phyloP scores from a whole-genome alignment of 1,284 basidiomycete species.

The Wolfiporia cocos region DNA sequence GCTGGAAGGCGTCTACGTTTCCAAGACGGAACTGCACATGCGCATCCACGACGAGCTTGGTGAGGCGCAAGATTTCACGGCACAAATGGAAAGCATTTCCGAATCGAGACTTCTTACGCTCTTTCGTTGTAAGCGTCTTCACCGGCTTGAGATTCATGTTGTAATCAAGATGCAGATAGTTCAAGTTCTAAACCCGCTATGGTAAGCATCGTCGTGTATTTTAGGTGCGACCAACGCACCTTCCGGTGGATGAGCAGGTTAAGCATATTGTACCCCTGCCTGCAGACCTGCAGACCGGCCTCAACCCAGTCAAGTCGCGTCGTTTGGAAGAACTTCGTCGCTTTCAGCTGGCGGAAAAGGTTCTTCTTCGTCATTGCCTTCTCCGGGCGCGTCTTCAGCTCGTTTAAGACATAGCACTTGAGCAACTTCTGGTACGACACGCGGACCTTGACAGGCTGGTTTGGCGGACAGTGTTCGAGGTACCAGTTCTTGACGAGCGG shows the following conservation, averaged over 20 bases:
- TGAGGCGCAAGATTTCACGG: conserved; percentile 95
- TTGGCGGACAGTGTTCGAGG: conserved; percentile 95
- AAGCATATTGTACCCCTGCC: conserved; percentile 99
- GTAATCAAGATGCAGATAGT: conserved; percentile 91
- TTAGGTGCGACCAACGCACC: conserved; percentile 31
- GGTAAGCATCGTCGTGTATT: background rate
- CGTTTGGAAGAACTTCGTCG: conserved; percentile 99
- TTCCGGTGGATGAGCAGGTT: conserved; percentile 99
- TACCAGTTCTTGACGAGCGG: conserved; percentile 98
- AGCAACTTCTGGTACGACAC: conserved; percentile 99
- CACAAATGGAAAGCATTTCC: conserved; percentile 99
- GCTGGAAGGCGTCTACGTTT: conserved; percentile 98
- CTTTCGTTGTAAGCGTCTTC: conserved; percentile 98
- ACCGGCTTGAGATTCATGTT: conserved; percentile 97
- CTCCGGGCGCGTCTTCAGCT: conserved; percentile 82
- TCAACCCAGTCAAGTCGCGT: conserved; percentile 99
- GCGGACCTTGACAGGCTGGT: conserved; percentile 95
- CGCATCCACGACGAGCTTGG: conserved; percentile 97
- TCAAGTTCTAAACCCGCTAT: conserved; percentile 67
- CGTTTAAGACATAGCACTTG: conserved; percentile 95
- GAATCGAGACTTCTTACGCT: conserved; percentile 99
- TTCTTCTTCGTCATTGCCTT: conserved; percentile 99
- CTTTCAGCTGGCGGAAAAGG: conserved; percentile 91
- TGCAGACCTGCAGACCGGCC: conserved; percentile 95
- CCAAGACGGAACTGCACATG: conserved; percentile 99